Evolutionary conservation across 768 basidiomycete genomes (phyloP).

Genomic region (Naganishia onofrii): DNA sequence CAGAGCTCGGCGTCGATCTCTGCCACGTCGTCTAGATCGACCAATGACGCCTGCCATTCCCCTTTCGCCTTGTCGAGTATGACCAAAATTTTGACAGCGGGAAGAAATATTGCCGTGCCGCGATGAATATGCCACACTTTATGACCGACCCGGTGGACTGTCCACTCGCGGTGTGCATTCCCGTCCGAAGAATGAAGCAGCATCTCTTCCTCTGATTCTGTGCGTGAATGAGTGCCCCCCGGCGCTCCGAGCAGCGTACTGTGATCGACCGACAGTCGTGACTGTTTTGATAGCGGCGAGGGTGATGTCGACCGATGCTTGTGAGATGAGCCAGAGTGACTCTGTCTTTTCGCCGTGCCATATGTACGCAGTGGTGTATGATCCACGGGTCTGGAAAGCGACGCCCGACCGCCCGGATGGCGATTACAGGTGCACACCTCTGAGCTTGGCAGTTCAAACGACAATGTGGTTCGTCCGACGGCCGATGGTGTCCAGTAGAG

Average conservation of each 20-base stretch:
- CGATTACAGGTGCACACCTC: constrained; percentile 14
- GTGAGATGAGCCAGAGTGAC: constrained; percentile 12
- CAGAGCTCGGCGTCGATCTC: neutral
- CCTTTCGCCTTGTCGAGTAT: constrained; percentile 2
- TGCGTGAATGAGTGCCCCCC: neutral
- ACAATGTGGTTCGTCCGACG: constrained; percentile 5
- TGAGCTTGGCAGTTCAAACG: neutral
- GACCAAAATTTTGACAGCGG: neutral
- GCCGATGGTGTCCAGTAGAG: neutral
- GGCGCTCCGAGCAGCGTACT: neutral
- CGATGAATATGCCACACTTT: constrained; percentile 1
- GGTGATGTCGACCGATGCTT: constrained; percentile 18
- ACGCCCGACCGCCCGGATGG: constrained; percentile 15
- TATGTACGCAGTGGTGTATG: constrained; percentile 4
- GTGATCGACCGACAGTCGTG: neutral
- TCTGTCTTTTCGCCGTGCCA: neutral
- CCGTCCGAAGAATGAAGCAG: neutral
- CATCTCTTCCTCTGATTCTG: constrained; percentile 20
- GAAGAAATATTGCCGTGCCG: constrained; percentile 9
- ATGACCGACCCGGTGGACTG: neutral
- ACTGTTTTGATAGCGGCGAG: constrained; percentile 12
- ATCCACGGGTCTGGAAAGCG: constrained; percentile 11
- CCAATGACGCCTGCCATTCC: constrained; percentile 9
- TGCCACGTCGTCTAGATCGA: neutral
- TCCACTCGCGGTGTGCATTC: constrained; percentile 2